Evolutionary conservation across 2,329 filamentous ascomycete genomes (phyloP).

Genomic region (Cytospora piceicola): DNA sequence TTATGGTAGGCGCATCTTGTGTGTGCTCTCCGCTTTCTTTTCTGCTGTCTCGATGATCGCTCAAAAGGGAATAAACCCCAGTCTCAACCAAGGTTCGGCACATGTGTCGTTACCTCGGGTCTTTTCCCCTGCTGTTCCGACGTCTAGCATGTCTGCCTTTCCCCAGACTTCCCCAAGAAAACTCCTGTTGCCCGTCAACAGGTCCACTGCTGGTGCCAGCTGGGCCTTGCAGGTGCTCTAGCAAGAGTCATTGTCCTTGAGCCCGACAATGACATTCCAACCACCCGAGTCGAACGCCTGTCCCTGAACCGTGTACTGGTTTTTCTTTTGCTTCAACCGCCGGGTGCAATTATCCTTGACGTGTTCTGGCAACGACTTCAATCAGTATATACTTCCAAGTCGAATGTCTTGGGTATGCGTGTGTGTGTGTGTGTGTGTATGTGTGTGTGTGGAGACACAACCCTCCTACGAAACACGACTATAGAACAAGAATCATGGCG

Average conservation of each 20-base stretch:
- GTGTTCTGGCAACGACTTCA: not conserved
- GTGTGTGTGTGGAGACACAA: too few relatives aligned
- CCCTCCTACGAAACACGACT: too few relatives aligned
- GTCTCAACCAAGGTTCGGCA: not conserved
- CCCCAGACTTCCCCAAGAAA: not conserved
- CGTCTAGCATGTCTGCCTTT: not conserved
- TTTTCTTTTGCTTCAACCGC: not conserved
- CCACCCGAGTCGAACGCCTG: conserved; percentile 14
- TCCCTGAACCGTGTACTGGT: not conserved
- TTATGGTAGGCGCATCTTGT: not conserved
- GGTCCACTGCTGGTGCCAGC: not conserved
- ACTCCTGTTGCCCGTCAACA: not conserved
- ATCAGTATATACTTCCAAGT: too few relatives aligned
- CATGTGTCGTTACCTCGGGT: not conserved
- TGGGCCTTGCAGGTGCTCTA: not conserved
- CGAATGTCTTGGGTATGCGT: too few relatives aligned
- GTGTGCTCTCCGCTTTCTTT: not conserved
- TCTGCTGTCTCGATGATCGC: not conserved
- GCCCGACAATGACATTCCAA: conserved; percentile 19
- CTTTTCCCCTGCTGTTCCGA: not conserved
- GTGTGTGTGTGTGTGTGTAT: too few relatives aligned
- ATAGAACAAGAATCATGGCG: too few relatives aligned
- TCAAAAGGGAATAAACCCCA: not conserved
- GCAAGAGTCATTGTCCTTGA: not conserved
- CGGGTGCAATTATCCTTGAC: not conserved